Evolutionary conservation across 441 rosid genomes (phyloP).

Genomic region (Erodium trifolium): DNA sequence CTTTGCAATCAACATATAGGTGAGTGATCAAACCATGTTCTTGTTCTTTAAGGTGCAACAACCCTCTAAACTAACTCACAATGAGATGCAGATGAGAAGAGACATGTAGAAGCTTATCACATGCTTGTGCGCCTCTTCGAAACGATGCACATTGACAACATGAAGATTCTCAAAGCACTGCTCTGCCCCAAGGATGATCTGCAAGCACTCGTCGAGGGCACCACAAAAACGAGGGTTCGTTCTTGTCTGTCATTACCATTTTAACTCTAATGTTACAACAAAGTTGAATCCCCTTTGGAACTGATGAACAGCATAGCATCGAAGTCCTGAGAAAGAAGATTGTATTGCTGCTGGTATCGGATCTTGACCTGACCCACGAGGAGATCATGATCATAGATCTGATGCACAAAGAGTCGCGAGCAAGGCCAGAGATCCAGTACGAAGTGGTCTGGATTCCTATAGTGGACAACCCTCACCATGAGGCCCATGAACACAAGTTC

Average conservation of each 20-base stretch:
- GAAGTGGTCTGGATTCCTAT: constrained; percentile 43
- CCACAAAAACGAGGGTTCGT: constrained; percentile 20
- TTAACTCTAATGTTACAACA: constrained; percentile 4
- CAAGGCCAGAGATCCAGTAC: constrained; percentile 27
- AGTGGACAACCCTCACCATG: constrained; percentile 24
- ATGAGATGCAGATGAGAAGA: constrained; percentile 29
- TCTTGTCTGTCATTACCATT: neutral
- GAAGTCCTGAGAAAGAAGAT: constrained; percentile 27
- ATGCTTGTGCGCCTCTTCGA: constrained; percentile 19
- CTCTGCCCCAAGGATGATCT: constrained; percentile 26
- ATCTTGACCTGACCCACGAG: constrained; percentile 21
- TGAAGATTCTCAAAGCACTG: constrained; percentile 23
- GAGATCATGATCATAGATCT: constrained; percentile 27
- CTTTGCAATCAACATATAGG: constrained; percentile 30
- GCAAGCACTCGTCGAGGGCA: constrained; percentile 20
- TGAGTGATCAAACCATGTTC: constrained; percentile 7
- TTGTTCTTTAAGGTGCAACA: too few species aligned
- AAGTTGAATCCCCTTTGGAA: neutral
- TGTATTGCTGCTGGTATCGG: constrained; percentile 37
- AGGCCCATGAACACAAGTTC: constrained; percentile 17
- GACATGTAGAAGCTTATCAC: constrained; percentile 21
- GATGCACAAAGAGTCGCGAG: constrained; percentile 25
- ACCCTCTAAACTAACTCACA: neutral
- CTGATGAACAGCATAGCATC: constrained; percentile 25
- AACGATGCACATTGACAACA: constrained; percentile 24